Evolutionary conservation across 805 yeast species (phyloP).

Genomic region (Hanseniaspora pseudoguilliermondii): DNA sequence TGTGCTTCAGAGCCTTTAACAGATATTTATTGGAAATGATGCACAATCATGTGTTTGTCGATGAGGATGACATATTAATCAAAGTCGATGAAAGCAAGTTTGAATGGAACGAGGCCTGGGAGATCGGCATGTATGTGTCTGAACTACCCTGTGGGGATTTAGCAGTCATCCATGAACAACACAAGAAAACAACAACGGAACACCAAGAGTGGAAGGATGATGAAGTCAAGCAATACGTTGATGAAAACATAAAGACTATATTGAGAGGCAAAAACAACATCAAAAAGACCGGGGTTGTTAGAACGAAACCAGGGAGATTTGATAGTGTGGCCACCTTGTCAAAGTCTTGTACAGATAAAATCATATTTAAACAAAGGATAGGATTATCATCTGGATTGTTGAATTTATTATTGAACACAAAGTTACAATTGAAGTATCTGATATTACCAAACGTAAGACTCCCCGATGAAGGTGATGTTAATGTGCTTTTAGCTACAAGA

Average conservation of each 20-base stretch:
- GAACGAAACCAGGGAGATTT: constrained; percentile 86
- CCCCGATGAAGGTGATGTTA: background rate
- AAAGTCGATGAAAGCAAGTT: constrained; percentile 16
- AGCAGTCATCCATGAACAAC: constrained; percentile 38
- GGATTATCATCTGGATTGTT: constrained; percentile 42
- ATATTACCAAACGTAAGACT: constrained; percentile 31
- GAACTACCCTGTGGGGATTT: constrained; percentile 90
- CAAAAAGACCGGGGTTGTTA: constrained; percentile 45
- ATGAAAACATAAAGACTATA: constrained; percentile 20
- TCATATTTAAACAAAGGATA: constrained; percentile 47
- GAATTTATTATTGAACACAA: constrained; percentile 26
- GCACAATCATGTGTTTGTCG: background rate
- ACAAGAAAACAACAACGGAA: background rate
- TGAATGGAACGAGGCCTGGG: constrained; percentile 24
- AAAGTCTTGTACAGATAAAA: constrained; percentile 82
- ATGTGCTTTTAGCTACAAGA: background rate
- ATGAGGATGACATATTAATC: constrained; percentile 12
- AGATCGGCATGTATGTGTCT: constrained; percentile 50
- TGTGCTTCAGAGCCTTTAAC: constrained; percentile 62
- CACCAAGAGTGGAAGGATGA: constrained; percentile 15
- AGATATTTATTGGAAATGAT: constrained; percentile 42
- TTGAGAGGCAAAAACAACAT: constrained; percentile 57
- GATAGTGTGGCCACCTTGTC: constrained; percentile 64
- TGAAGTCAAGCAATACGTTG: constrained; percentile 22
- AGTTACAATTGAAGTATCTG: constrained; percentile 33